Base-by-base conservation (phyloP, 495 filamentous ascomycete species). In the Penicillium goetzii region DNA sequence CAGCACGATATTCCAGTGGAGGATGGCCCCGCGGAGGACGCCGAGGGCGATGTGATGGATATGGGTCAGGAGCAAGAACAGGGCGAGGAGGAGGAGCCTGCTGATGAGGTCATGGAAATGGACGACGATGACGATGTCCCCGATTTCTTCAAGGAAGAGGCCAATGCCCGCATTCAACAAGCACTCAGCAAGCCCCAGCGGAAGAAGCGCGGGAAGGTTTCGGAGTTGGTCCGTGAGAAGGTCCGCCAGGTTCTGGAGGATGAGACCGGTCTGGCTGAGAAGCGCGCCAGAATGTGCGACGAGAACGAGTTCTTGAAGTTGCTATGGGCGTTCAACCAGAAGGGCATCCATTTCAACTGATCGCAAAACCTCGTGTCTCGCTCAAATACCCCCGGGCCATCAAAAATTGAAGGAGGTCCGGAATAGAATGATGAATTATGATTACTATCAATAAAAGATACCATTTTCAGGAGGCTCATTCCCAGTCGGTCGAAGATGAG, bases 281-380 rank as follows among this genome's bases (percentile, higher is more conserved):
- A 89, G 79, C 77, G 93, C 62, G 89, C 92, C 9, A 84, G 90
- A 61, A 89, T 91, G 79, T 93, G 92, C 64, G 92, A 97, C 72
- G 91, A 97, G 75, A 91, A 90, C 55, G 93, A 97, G 67, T 97
- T 97, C 71, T 76, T 98, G 73, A 87, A 82, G 76, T 63, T 90
- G 67, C 68, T 90, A 65, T 89, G 86, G 81, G 85, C 86, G 34
- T 93, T 97, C 76, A 96, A 97, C 73, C 85, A 91, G 60, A 91
- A 97, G 71, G 92, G 92, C 17, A 94, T 97, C 63, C 93, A 97
- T 80, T 98, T 98, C 80, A 91, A 86, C 58, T 96, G 78, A 86
- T 58, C 47, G 59, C 56, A 34, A 61, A 14, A 25, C 23, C 17
- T 52, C 14, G 49, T 57, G 50, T 59, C 26, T 65, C 28, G 50